Evolutionary conservation across 257 asterid genomes (phyloP).

Genomic region (Solanum chiquidenum): DNA sequence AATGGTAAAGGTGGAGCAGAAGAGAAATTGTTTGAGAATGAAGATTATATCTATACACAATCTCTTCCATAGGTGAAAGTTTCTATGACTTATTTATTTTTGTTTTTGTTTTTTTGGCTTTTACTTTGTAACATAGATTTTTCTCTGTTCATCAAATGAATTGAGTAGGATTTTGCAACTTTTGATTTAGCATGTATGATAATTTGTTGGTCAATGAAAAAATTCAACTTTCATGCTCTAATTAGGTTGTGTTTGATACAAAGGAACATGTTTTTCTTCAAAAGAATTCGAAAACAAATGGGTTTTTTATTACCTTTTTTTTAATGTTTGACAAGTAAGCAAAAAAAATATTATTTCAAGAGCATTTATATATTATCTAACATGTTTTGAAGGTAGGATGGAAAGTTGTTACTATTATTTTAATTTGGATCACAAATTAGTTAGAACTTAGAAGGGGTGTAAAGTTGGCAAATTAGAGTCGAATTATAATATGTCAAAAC

Average conservation of each 20-base stretch:
- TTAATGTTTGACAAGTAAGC: background rate
- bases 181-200: background rate
- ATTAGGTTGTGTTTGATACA: background rate
- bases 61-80: constrained; percentile 17
- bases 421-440: background rate
- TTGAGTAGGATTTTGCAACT: background rate
- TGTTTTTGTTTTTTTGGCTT: background rate
- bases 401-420: background rate
- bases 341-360: background rate
- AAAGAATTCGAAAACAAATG: background rate
- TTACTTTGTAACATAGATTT: background rate
- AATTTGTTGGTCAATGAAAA: background rate
- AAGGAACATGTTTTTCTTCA: background rate
- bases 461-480: background rate
- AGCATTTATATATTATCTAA: background rate
- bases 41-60: constrained; percentile 37
- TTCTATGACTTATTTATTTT: background rate
- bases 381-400: background rate
- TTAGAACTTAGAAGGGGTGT: background rate
- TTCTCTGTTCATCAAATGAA: background rate
- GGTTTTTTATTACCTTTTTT: background rate
- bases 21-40: constrained; percentile 24
- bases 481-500: background rate
- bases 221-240: background rate
- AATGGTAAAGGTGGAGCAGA: background rate